These are phyloP conservation scores for Pseudogymnoascus sp. DNA, from an alignment of 2,329 filamentous ascomycete genomes.

Conservation along the genomic window DNA sequence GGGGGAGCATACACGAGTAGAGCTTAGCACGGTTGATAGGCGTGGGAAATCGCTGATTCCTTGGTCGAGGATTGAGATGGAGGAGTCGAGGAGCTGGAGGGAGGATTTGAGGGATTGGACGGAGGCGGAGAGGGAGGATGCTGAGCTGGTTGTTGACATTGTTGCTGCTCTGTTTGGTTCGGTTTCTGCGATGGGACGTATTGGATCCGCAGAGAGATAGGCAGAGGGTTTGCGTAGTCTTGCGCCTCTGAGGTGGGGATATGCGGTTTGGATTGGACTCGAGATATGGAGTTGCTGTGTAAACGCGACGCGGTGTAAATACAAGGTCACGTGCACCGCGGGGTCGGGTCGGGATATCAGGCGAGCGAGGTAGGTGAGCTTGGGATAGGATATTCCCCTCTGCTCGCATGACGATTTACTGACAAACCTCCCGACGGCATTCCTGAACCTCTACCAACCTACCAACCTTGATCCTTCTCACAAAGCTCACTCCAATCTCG, in stretches of 20 bases:
- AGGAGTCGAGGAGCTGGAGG: conserved; percentile 30
- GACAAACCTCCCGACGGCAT: not conserved
- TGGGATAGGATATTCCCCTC: not conserved
- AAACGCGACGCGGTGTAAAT: conserved; percentile 4
- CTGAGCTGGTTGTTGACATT: conserved; percentile 10
- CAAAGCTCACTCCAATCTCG: not conserved
- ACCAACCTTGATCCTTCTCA: not conserved
- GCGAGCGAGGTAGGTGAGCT: not conserved
- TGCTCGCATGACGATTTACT: not conserved
- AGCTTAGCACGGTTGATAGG: conserved; percentile 28
- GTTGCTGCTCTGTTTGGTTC: not conserved
- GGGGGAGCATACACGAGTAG: conserved; percentile 26
- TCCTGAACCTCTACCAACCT: not conserved
- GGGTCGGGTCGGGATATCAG: not conserved
- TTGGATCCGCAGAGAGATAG: not conserved
- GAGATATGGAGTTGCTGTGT: not conserved
- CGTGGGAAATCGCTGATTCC: conserved; percentile 29
- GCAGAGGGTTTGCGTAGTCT: not conserved
- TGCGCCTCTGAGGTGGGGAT: not conserved
- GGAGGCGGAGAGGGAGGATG: conserved; percentile 27
- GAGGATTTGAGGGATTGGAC: conserved; percentile 31
- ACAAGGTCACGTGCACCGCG: not conserved
- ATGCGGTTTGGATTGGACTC: not conserved
- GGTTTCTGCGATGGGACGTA: not conserved
- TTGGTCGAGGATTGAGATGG: conserved; percentile 22